Evolutionary conservation across 441 rosid genomes (phyloP), one percentile per base, ranked within the genome.

Genomic region (Euphorbia celastroides): DNA sequence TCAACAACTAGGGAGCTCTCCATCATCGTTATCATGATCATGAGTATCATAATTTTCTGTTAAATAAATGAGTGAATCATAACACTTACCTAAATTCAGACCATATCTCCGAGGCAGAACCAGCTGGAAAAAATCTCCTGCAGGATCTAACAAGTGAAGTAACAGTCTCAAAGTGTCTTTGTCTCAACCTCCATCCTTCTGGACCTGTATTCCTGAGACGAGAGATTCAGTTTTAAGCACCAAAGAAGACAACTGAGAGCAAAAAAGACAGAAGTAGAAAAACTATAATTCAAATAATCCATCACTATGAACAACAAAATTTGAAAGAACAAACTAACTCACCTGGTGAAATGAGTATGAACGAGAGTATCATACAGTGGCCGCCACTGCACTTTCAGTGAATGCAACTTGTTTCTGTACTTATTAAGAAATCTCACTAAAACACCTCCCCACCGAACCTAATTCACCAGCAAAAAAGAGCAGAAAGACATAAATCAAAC

Each of bases 111-210:
- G 51, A 78, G 65, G 99, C 98, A 70, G 98, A 92, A 70, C 97
- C 96, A 42, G 85, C 82, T 8, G 88, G 93, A 71, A 95, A 95
- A 82, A 90, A 90, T 70, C 86, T 85, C 75, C 96, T 82, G 80
- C 90, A 87, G 26, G 93, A 95, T 74, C 91, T 84, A 81, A 85
- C 88, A 75, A 95, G 99, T 22, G 96, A 88, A 66, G 95, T 86
- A 34, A 90, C 86, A 51, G 96, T 76, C 83, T 80, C 90, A 78
- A 95, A 95, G 76, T 95, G 99, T 28, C 95, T 79, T 66, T 95
- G 99, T 80, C 98, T 84, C 84, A 95, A 78, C 76, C 95, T 84
- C 97, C 98, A 90, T 61, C 99, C 99, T 74, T 95, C 98, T n/a
- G 99, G 99, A 62, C 99, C 98, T 64, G 88, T 90, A 77, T 86